These are phyloP conservation scores for Trametes cingulata DNA, from an alignment of 768 basidiomycete species.

Conservation along the genomic window DNA sequence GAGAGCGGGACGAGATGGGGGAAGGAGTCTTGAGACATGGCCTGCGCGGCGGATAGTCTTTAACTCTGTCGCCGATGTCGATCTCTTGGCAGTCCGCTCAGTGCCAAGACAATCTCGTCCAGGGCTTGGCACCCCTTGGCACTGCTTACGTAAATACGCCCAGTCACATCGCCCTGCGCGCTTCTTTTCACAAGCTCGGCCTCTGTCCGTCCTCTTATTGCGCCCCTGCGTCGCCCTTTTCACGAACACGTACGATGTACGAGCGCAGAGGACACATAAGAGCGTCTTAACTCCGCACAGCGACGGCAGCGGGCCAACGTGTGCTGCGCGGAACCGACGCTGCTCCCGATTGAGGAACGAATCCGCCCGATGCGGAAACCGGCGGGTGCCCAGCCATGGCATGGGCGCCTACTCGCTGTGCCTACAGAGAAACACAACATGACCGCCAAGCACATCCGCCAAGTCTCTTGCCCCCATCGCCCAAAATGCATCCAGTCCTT, in stretches of 20 bases:
- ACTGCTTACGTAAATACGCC: conserved; percentile 5
- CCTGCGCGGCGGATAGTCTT: conserved; percentile 15
- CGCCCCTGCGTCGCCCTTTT: background rate
- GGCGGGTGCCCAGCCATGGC: background rate
- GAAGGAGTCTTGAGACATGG: conserved; percentile 20
- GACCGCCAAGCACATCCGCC: conserved; percentile 7
- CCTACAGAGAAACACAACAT: conserved; percentile 11
- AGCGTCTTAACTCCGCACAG: conserved; percentile 8
- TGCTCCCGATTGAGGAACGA: background rate
- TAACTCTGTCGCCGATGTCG: conserved; percentile 24
- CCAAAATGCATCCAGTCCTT: background rate
- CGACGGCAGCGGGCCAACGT: background rate
- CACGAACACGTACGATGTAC: background rate
- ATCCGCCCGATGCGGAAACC: background rate
- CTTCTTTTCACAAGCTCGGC: background rate
- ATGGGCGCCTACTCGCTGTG: background rate
- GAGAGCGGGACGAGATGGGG: conserved; percentile 32
- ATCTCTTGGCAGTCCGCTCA: conserved; percentile 25
- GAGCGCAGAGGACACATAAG: background rate
- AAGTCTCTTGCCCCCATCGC: background rate
- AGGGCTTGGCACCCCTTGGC: conserved; percentile 22
- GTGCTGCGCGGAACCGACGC: background rate
- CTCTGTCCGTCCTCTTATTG: background rate
- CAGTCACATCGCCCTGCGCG: background rate
- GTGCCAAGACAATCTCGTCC: conserved; percentile 22